Percentiles rank a stretch among this genome's conserved stretches.
Conservation (phyloP, 768 basidiomycete species). For the Podaxis sp. region DNA sequence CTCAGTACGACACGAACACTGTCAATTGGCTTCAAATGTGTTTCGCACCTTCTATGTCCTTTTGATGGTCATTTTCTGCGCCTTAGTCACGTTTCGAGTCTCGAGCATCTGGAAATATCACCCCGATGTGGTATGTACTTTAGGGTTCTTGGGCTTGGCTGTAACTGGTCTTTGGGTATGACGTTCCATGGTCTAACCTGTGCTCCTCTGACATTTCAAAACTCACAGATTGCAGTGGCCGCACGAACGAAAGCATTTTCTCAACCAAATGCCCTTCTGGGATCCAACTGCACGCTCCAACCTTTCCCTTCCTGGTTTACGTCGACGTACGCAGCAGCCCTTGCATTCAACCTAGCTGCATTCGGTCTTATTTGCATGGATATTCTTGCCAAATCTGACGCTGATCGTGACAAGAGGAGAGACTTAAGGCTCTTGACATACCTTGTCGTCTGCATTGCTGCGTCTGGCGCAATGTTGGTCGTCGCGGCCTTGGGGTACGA, state of each 20-base stretch:
- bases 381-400: not conserved
- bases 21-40: constrained; percentile 24
- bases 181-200: not conserved
- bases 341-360: not conserved
- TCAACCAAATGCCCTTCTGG: constrained; percentile 23
- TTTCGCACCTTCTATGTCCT: constrained; percentile 26
- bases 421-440: not conserved
- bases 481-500: constrained; percentile 22
- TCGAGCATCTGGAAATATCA: constrained; percentile 28
- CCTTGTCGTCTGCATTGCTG: constrained; percentile 17
- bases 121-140: constrained; percentile 15
- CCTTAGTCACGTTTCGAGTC: constrained; percentile 29
- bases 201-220: not conserved
- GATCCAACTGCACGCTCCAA: constrained; percentile 29
- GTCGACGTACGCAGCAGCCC: constrained; percentile 22
- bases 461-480: constrained; percentile 23
- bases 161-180: constrained; percentile 27
- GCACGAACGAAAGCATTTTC: constrained; percentile 23
- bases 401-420: not conserved
- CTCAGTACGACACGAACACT: constrained; percentile 22
- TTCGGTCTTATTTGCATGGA: not conserved
- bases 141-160: constrained; percentile 19
- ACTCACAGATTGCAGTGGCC: constrained; percentile 25
- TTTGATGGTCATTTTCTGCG: constrained; percentile 25
- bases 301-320: constrained; percentile 29